These are phyloP conservation scores for Pouteria campechiana DNA, from an alignment of 179 eudicot genomes.

Conservation along the genomic window DNA sequence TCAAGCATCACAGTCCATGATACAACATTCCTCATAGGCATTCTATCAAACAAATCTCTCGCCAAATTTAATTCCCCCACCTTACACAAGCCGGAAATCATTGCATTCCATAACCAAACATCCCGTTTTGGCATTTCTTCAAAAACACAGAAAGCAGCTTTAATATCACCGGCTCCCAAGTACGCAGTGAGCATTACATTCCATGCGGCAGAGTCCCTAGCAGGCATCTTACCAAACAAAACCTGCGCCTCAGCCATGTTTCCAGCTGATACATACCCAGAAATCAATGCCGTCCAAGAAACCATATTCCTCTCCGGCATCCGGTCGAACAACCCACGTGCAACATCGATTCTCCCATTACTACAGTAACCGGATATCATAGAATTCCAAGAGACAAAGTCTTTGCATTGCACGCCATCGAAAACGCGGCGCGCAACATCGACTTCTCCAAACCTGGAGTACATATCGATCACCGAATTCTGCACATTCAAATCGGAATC, in stretches of 20 bases:
- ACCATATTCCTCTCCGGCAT: constrained; percentile 22
- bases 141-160: constrained; percentile 14
- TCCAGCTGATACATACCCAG: constrained; percentile 18
- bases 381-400: constrained; percentile 62
- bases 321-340: constrained; percentile 15
- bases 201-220: constrained; percentile 27
- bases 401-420: constrained; percentile 28
- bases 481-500: constrained; percentile 19
- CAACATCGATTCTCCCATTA: constrained; percentile 18
- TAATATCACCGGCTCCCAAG: constrained; percentile 12
- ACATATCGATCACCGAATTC: constrained; percentile 58
- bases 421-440: constrained; percentile 34
- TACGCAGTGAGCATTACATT: constrained; percentile 29
- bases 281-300: constrained; percentile 25
- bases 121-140: constrained; percentile 11
- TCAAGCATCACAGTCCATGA: constrained; percentile 22
- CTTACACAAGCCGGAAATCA: constrained; percentile 20
- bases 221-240: constrained; percentile 27
- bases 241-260: constrained; percentile 21
- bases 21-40: constrained; percentile 13
- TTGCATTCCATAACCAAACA: constrained; percentile 25
- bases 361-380: constrained; percentile 60
- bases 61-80: constrained; percentile 16
- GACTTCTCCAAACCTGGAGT: constrained; percentile 40
- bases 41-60: constrained; percentile 13